Conservation (phyloP, 2,329 filamentous ascomycete genomes). For the Falciphora oryzae region DNA sequence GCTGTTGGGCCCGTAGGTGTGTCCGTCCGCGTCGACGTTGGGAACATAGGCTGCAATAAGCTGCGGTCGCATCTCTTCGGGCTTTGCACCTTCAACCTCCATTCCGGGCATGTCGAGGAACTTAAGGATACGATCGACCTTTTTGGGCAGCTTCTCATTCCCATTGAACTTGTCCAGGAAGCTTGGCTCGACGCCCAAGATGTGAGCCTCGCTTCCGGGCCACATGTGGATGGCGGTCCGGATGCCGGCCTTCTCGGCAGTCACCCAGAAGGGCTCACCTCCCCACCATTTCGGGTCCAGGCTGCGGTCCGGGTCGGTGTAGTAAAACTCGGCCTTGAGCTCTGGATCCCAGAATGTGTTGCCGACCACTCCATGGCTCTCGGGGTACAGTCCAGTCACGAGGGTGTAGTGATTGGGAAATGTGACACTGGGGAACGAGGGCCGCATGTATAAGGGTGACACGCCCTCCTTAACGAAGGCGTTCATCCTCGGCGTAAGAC, state of each 20-base stretch:
- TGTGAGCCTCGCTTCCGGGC: slow-evolving; percentile 90
- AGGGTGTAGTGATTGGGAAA: slow-evolving; percentile 96
- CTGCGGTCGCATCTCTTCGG: slow-evolving; percentile 65
- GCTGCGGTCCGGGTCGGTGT: slow-evolving; percentile 70
- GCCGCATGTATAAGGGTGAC: slow-evolving; percentile 86
- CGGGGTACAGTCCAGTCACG: slow-evolving; percentile 85
- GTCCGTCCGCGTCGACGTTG: slow-evolving; percentile 81
- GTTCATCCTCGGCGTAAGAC: slow-evolving; percentile 75
- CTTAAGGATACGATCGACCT: slow-evolving; percentile 74
- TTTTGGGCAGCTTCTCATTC: slow-evolving; percentile 65
- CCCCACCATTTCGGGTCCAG: slow-evolving; percentile 91
- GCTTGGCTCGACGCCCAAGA: slow-evolving; percentile 66
- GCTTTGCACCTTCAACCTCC: slow-evolving; percentile 47
- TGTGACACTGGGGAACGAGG: slow-evolving; percentile 92
- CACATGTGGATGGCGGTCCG: slow-evolving; percentile 93
- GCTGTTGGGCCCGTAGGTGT: slow-evolving; percentile 88
- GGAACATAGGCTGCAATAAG: slow-evolving; percentile 93
- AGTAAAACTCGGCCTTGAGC: slow-evolving; percentile 75
- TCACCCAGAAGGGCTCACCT: slow-evolving; percentile 90
- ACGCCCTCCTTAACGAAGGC: slow-evolving; percentile 76
- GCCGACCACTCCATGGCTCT: slow-evolving; percentile 86
- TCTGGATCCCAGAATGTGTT: slow-evolving; percentile 92
- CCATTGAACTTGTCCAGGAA: slow-evolving; percentile 83
- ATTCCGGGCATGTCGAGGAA: slow-evolving; percentile 77
- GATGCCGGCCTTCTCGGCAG: slow-evolving; percentile 76